Evolutionary conservation across 2,329 filamentous ascomycete genomes (phyloP).

Genomic region (Aureobasidium sp.): DNA sequence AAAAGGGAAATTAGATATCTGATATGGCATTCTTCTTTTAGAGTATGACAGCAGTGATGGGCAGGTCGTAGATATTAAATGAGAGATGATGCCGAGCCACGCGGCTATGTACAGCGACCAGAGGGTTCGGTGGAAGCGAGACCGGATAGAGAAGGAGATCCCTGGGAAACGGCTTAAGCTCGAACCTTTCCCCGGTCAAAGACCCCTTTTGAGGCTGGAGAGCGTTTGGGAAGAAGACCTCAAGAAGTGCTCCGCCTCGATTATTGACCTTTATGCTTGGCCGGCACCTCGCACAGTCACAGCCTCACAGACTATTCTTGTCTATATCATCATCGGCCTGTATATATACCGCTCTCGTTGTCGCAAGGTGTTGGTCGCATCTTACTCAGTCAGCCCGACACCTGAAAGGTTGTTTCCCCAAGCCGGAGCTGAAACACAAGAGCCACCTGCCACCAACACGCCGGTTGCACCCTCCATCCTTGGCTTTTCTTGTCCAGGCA

Average conservation of each 20-base stretch:
- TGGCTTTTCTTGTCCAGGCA: neutral
- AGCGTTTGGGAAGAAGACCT: neutral
- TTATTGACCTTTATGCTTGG: neutral
- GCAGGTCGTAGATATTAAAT: neutral
- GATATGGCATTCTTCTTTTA: neutral
- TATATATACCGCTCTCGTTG: neutral
- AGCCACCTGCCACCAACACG: neutral
- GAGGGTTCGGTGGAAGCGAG: neutral
- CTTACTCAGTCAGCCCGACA: neutral
- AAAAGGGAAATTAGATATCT: neutral
- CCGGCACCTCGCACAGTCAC: neutral
- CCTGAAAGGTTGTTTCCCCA: neutral
- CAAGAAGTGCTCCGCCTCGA: neutral
- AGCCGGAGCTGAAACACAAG: neutral
- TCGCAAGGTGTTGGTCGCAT: neutral
- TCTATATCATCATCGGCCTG: neutral
- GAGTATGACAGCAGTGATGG: neutral
- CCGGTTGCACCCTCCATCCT: neutral
- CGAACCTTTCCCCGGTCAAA: neutral
- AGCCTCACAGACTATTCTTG: neutral
- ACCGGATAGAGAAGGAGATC: neutral
- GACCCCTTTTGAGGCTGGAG: neutral
- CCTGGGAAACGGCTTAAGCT: neutral
- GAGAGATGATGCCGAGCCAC: neutral
- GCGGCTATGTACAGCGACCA: neutral